Base-by-base conservation (phyloP, 192 early-diverging fungal species). In the Backusella circina region DNA sequence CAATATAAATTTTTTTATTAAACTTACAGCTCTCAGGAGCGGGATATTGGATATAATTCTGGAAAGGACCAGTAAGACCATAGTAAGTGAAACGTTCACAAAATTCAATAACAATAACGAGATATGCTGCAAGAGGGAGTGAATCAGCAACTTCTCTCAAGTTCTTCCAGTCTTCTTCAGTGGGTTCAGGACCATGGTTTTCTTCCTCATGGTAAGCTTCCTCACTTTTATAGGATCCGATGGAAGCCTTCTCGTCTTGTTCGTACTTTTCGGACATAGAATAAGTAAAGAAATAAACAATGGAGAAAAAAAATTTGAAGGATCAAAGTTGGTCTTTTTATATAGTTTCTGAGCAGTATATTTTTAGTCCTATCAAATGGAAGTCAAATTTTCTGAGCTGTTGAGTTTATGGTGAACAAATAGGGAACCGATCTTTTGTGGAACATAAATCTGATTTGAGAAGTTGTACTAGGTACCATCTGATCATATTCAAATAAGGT, bases 61-160 rank as follows among this genome's bases (percentile, higher is more conserved):
- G 86, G 82, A 90, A 88, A 37, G 85, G 82, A 70, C 86, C 86
- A 35, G 82, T 82, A 21, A 86, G 77, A 79, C 90, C 90, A 73
- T 89, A 91, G 75, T 86, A 89, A 7, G 88, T 87, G 70, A 91
- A 91, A 21, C 90, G 86, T 73, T 91, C 90, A 72, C 88, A 89
- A 21, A 89, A 84, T 77, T 91, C 90, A 47, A 86, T 85, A 16
- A 83, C 54, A 65, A 90, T 83, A 9, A 90, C 84, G 36, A 90
- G 71, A 74, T 84, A 86, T 1, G 86, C 86, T 10, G 84, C 74
- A 8, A 68, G 76, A 0, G 92, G 92, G 32, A 93, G 78, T 0
- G 54, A 64, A 76, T 92, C 92, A 37, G 86, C 80, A 15, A 92
- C 86, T 50, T 84, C 82, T 32, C 85, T 86, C 61, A 92, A 73